A percentile compares a stretch with the other conserved stretches of the same genome.
Evolutionary conservation across 495 filamentous ascomycete genomes (phyloP).

Genomic region (Aspergillus sparsus): DNA sequence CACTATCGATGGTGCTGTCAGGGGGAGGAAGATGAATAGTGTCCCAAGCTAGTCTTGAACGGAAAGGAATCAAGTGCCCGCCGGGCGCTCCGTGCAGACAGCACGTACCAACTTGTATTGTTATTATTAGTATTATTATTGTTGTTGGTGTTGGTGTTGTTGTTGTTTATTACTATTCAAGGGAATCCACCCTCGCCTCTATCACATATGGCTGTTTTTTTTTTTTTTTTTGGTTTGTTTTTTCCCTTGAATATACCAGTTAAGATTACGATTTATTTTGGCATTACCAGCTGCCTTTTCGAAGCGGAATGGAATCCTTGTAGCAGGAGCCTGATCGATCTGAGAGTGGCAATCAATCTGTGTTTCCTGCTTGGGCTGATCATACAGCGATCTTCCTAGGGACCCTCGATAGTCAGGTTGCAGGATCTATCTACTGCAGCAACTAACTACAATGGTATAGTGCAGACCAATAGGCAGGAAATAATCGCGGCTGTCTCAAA

Average conservation of each 20-base stretch:
- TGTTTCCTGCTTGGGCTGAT: slow-evolving; percentile 1
- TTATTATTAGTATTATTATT: no score
- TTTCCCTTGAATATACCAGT: no score
- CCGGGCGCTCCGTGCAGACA: slow-evolving; percentile 8
- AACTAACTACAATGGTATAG: slow-evolving; percentile 17
- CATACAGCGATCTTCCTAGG: slow-evolving; percentile 10
- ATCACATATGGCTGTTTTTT: no score
- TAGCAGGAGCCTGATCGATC: slow-evolving; percentile 13
- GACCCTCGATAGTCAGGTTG: slow-evolving; percentile 13
- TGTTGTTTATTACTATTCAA: no score
- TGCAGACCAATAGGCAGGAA: background rate
- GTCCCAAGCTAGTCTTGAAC: slow-evolving; percentile 6
- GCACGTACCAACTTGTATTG: slow-evolving; percentile 9
- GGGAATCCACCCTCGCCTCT: no score
- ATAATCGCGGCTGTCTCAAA: background rate
- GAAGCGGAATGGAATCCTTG: background rate
- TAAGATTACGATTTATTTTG: no score
- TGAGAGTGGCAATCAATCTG: slow-evolving; percentile 9
- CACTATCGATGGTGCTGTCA: background rate
- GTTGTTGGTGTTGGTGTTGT: no score
- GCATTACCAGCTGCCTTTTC: slow-evolving; percentile 11
- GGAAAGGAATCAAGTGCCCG: background rate
- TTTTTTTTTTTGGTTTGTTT: no score
- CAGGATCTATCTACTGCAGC: slow-evolving; percentile 12
- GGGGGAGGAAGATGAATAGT: slow-evolving; percentile 12